Evolutionary conservation across 345 rosid species (phyloP).

Genomic region (Garcia nutans): DNA sequence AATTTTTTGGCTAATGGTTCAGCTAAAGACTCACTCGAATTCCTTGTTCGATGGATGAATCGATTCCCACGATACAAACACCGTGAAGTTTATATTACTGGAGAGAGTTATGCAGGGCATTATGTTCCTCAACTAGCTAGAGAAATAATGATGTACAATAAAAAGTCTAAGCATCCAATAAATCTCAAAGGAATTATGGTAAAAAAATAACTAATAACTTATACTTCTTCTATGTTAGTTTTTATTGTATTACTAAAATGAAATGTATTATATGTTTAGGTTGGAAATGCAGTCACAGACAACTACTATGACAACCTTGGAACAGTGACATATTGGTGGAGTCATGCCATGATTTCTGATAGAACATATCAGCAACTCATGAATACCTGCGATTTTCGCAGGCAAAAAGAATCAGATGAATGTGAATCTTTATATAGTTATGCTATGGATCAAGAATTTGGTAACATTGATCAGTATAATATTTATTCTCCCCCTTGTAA

Average conservation of each 20-base stretch:
- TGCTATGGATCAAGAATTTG: slow-evolving; percentile 96
- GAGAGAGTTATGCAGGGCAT: slow-evolving; percentile 99
- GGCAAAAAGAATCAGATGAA: slow-evolving; percentile 77
- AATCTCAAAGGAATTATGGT: slow-evolving; percentile 93
- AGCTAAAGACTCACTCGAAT: slow-evolving; percentile 86
- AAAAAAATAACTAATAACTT: background rate
- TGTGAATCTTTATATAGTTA: slow-evolving; percentile 83
- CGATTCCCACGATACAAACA: slow-evolving; percentile 78
- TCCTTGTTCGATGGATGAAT: slow-evolving; percentile 68
- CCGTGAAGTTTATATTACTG: slow-evolving; percentile 69
- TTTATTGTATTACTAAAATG: background rate
- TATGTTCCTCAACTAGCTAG: slow-evolving; percentile 93
- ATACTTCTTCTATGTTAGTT: background rate
- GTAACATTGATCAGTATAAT: slow-evolving; percentile 94
- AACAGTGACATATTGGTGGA: slow-evolving; percentile 99
- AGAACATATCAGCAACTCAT: slow-evolving; percentile 73
- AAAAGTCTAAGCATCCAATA: slow-evolving; percentile 52
- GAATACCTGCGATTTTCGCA: slow-evolving; percentile 75
- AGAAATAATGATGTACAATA: slow-evolving; percentile 63
- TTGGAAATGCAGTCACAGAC: slow-evolving; percentile 96
- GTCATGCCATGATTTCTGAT: slow-evolving; percentile 98
- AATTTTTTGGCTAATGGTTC: slow-evolving; percentile 16
- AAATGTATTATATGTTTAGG: slow-evolving; percentile 37
- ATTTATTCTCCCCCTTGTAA: slow-evolving; percentile 87
- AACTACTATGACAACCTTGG: slow-evolving; percentile 91